Percentiles rank a stretch among this genome's conserved stretches.
These are phyloP conservation scores for Takakia lepidozioides DNA, from an alignment of 225 moss, liverwort and hornwort species.

Conservation along the genomic window DNA sequence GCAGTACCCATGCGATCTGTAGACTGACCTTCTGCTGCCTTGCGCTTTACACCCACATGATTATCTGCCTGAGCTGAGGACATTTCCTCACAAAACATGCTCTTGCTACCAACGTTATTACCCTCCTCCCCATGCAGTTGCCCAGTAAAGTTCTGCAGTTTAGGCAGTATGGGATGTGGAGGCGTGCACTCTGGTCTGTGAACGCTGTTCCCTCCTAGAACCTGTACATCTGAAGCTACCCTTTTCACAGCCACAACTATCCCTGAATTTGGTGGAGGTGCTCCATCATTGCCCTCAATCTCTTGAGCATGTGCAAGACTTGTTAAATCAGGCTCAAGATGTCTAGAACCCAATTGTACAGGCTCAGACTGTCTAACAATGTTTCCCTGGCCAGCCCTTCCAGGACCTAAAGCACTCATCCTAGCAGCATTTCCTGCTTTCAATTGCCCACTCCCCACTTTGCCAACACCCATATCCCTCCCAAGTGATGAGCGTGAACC, in stretches of 20 bases:
- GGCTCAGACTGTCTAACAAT: neutral
- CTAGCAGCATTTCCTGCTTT: constrained; percentile 3
- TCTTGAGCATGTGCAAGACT: neutral
- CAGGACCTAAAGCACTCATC: neutral
- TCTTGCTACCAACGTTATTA: no score
- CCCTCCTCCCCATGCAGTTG: neutral
- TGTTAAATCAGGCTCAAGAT: constrained; percentile 8
- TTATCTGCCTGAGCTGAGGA: no score
- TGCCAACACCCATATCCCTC: constrained; percentile 4
- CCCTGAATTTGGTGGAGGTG: constrained; percentile 3
- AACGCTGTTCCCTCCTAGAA: no score
- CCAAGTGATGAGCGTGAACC: neutral
- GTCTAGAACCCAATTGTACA: neutral
- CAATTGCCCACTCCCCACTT: constrained; percentile 8
- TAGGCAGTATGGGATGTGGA: no score
- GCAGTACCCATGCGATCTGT: no score
- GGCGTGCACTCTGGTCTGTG: no score
- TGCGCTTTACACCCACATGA: no score
- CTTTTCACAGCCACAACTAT: constrained; percentile 12
- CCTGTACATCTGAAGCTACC: constrained; percentile 4
- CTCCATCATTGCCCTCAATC: constrained; percentile 7
- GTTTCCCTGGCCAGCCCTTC: neutral
- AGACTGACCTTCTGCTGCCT: no score
- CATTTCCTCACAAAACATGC: no score
- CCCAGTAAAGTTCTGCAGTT: neutral